phyloP scores from a whole-genome alignment of 495 filamentous ascomycete species.

The Cercophora sp. region DNA sequence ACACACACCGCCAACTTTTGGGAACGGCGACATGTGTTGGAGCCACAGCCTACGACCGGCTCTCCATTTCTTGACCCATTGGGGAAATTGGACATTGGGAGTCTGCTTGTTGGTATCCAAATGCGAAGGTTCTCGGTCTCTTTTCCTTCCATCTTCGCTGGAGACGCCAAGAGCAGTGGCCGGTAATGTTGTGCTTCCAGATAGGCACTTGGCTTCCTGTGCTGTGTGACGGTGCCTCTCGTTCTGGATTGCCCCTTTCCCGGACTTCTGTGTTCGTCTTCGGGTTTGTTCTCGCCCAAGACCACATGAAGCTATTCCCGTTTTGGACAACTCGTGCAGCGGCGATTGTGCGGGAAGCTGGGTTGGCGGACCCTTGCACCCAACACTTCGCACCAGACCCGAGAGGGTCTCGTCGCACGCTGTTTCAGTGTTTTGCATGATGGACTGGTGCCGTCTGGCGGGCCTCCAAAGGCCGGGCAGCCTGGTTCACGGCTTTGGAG shows the following conservation, averaged over 20 bases:
- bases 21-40: no score
- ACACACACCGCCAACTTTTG: no score
- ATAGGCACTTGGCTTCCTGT: no score
- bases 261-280: constrained; percentile 6
- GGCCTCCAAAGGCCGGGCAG: background rate
- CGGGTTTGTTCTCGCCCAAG: constrained; percentile 8
- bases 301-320: background rate
- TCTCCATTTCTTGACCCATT: no score
- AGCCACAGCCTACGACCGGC: no score
- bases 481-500: background rate
- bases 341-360: background rate
- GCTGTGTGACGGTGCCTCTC: constrained; percentile 2
- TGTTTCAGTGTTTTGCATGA: constrained; percentile 23
- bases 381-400: no score
- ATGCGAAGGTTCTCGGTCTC: no score
- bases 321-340: constrained; percentile 17
- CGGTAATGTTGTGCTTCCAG: no score
- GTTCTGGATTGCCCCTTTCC: background rate
- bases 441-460: constrained; percentile 1
- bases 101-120: no score
- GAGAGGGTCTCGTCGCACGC: constrained; percentile 18
- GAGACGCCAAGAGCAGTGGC: no score
- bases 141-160: no score
- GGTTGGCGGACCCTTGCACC: constrained; percentile 9
- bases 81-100: no score